phyloP scores from a whole-genome alignment of 1,139 yeast species.

The Yarrowia galli region DNA sequence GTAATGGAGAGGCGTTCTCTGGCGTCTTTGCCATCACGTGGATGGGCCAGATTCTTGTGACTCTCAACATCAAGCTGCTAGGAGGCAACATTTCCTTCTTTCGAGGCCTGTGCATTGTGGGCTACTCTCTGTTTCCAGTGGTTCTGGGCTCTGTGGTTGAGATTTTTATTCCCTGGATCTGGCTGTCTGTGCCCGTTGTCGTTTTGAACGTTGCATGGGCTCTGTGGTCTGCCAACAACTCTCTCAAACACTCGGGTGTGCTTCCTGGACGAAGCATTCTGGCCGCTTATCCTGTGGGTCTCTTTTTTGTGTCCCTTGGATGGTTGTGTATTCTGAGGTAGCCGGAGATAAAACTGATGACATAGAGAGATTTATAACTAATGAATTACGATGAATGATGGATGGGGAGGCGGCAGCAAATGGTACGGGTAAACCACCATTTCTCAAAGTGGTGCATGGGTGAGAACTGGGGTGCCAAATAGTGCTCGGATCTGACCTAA shows the following conservation, averaged over 20 bases:
- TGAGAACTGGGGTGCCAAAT: too few relatives aligned
- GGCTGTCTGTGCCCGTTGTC: conserved; percentile 59
- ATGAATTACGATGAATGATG: conserved; percentile 13
- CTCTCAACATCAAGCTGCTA: conserved; percentile 74
- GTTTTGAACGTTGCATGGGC: conserved; percentile 71
- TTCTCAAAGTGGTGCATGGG: too few relatives aligned
- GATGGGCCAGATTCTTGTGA: conserved; percentile 62
- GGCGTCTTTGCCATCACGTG: conserved; percentile 68
- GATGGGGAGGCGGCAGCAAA: not conserved
- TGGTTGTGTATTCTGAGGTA: conserved; percentile 81
- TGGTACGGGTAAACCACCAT: too few relatives aligned
- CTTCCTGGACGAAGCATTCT: conserved; percentile 71
- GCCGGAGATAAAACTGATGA: too few relatives aligned
- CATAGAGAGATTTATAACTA: conserved; percentile 1
- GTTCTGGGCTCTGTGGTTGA: conserved; percentile 64
- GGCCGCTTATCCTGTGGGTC: conserved; percentile 80
- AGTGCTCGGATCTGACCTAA: too few relatives aligned
- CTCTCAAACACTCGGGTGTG: conserved; percentile 73
- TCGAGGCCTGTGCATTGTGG: conserved; percentile 81
- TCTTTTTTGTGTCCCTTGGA: conserved; percentile 73
- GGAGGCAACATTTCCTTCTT: conserved; percentile 77
- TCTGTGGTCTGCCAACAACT: conserved; percentile 69
- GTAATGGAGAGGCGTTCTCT: conserved; percentile 59
- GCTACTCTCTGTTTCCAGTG: conserved; percentile 82
- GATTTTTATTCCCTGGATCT: conserved; percentile 62